Evolutionary conservation across 345 rosid species (phyloP), one percentile per base, ranked within the genome.

Genomic region (Pugionium cornutum): DNA sequence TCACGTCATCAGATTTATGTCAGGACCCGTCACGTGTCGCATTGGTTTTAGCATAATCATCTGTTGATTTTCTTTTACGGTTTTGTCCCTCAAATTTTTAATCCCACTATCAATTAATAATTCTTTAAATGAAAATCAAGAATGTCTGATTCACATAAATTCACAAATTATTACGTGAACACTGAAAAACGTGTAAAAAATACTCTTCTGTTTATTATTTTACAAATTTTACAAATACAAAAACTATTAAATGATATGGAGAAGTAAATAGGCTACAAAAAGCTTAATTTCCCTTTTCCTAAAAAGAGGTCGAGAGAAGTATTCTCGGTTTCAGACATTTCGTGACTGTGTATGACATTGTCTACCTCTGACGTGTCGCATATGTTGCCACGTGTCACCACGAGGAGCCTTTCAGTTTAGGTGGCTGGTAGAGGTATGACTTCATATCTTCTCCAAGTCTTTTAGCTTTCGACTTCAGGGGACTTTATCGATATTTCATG

Each of bases 1-100:
- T 62, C 77, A 66, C 63, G 58, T 73, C 61, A 66, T 59, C 44
- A 30, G 1, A 18, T 10, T 59, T 35, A 11, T 60, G 75, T 73
- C 77, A 73, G 45, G 11, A n/a, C 44, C 1, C 53, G 77, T 66
- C 67, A 73, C 76, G 50, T 41, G 72, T 66, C 72, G 5, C 7
- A 1, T 5, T 37, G 5, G 6, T 2, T 6, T 37, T 37, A 3
- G 41, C 4, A 3, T 7, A 4, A 43, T 64, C 69, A 70, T 41
- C 64, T 63, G 52, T 40, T 63, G 4, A 45, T 8, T 3, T 0
- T 48, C 52, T 43, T 43, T 65, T 65, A 66, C 76, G 2, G 5
- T 35, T 58, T 42, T 65, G 9, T 51, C 76, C 76, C 62, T 59
- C 66, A 6, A 29, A 25, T 1, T 46, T 65, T 50, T 34, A 8